phyloP scores from a whole-genome alignment of 2,329 filamentous ascomycete genomes.

The Penicillium sp. region DNA sequence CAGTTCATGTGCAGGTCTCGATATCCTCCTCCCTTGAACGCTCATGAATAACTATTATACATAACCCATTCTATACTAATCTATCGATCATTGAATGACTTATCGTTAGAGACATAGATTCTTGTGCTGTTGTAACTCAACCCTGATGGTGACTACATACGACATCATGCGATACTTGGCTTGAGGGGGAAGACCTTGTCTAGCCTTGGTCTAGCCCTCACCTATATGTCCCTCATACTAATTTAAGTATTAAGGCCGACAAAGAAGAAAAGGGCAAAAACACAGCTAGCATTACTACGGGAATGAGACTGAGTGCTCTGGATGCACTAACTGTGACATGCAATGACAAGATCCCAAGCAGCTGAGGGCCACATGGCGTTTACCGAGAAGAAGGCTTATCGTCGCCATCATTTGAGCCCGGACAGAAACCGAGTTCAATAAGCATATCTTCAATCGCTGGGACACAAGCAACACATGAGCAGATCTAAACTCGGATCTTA shows the following conservation, averaged over 20 bases:
- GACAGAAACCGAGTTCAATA: constrained; percentile 17
- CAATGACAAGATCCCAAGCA: not conserved
- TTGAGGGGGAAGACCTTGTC: not conserved
- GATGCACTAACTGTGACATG: not conserved
- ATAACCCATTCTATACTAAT: not conserved
- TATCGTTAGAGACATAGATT: not conserved
- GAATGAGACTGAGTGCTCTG: not conserved
- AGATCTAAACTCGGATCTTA: constrained; percentile 13
- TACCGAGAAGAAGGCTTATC: not conserved
- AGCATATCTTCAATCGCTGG: constrained; percentile 11
- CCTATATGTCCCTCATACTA: not conserved
- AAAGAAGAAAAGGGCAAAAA: not conserved
- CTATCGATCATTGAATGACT: not conserved
- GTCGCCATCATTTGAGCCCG: not conserved
- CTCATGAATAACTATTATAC: not conserved
- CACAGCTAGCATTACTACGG: not conserved
- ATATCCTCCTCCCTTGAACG: not conserved
- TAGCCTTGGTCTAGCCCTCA: not conserved
- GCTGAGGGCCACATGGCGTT: not conserved
- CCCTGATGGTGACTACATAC: too few species aligned
- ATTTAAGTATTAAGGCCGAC: not conserved
- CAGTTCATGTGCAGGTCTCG: not conserved
- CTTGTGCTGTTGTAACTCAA: not conserved
- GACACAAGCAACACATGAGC: constrained; percentile 21
- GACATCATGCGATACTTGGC: not conserved